phyloP scores from a whole-genome alignment of 768 basidiomycete genomes.

The Boletus reticulatus region DNA sequence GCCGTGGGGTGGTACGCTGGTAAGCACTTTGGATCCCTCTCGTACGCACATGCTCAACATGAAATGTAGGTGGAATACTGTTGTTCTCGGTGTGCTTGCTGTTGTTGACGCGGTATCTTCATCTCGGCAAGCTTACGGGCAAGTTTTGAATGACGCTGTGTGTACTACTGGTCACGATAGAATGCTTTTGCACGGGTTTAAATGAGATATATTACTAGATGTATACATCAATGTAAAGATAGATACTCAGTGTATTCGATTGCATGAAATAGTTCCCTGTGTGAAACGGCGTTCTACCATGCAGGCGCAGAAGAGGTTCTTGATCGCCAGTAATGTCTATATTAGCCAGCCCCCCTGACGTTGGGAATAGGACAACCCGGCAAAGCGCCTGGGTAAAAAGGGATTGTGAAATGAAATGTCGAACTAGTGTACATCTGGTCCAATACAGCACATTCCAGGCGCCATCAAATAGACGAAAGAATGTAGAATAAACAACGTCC shows the following conservation, averaged over 20 bases:
- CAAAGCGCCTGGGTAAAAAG: neutral
- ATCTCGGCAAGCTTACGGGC: slow-evolving; percentile 38
- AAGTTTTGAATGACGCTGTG: slow-evolving; percentile 33
- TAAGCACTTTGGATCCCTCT: slow-evolving; percentile 2
- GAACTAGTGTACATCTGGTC: slow-evolving; percentile 8
- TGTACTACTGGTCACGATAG: too few relatives aligned
- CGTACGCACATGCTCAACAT: neutral
- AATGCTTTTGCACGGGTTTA: too few relatives aligned
- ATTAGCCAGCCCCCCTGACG: too few relatives aligned
- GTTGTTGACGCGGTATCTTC: slow-evolving; percentile 38
- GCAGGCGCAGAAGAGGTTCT: neutral
- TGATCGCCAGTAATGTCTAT: too few relatives aligned
- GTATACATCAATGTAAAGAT: too few relatives aligned
- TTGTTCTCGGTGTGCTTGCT: slow-evolving; percentile 43
- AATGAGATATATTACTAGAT: too few relatives aligned
- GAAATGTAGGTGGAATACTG: slow-evolving; percentile 34
- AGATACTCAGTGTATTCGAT: too few relatives aligned
- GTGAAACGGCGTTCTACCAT: neutral
- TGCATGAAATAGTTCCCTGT: too few relatives aligned
- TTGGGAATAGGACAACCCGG: too few relatives aligned
- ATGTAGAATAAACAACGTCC: neutral
- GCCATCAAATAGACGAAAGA: neutral
- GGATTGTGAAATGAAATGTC: neutral
- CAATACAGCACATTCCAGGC: neutral
- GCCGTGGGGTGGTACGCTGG: slow-evolving; percentile 42